A percentile compares a stretch with the other conserved stretches of the same genome.
Conservation (phyloP, 2,329 filamentous ascomycete genomes). For the Parastagonospora nodorum region DNA sequence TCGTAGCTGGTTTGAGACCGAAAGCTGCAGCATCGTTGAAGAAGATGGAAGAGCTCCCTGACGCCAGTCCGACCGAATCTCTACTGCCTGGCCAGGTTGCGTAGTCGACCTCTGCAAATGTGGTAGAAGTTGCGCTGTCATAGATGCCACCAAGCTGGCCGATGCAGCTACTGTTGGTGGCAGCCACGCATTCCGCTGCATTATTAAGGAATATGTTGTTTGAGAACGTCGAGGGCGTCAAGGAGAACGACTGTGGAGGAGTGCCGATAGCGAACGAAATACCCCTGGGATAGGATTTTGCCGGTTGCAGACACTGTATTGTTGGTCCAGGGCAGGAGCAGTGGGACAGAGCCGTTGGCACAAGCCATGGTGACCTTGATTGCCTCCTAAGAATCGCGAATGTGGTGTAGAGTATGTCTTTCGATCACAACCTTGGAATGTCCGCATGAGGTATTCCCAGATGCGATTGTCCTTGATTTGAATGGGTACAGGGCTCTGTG, state of each 20-base stretch:
- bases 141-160: constrained; percentile 22
- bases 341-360: constrained; percentile 19
- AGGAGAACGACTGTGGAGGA: constrained; percentile 20
- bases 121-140: constrained; percentile 17
- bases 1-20: constrained; percentile 16
- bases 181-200: constrained; percentile 14
- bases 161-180: constrained; percentile 21
- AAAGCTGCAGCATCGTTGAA: constrained; percentile 19
- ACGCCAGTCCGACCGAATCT: constrained; percentile 14
- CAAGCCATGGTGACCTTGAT: constrained; percentile 15
- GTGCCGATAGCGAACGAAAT: constrained; percentile 21
- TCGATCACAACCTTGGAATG: background rate
- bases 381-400: background rate
- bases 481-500: constrained; percentile 7
- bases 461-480: background rate
- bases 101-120: constrained; percentile 17
- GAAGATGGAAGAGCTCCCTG: constrained; percentile 17
- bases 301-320: constrained; percentile 17
- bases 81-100: constrained; percentile 19
- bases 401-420: background rate
- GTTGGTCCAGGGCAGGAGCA: constrained; percentile 24
- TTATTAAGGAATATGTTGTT: constrained; percentile 22
- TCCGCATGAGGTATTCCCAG: background rate
- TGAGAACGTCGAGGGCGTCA: constrained; percentile 19
- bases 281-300: constrained; percentile 17